These are phyloP conservation scores for Tolypocladium sp. DNA, from an alignment of 2,329 filamentous ascomycete genomes.

Conservation along the genomic window DNA sequence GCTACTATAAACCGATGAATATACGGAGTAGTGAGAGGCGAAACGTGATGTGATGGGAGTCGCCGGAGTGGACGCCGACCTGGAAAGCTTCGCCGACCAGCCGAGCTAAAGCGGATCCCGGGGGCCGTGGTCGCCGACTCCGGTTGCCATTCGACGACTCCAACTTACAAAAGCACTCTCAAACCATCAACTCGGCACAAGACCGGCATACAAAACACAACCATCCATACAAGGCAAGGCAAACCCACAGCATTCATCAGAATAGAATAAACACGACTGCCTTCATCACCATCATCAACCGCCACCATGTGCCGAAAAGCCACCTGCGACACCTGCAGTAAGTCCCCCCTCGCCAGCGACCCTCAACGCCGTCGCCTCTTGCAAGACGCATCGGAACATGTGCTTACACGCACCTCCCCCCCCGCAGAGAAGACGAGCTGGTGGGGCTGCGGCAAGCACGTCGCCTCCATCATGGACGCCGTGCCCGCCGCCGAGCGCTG, in stretches of 20 bases:
- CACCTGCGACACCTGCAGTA: constrained; percentile 54
- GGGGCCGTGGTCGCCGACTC: background rate
- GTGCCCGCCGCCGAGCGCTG: constrained; percentile 53
- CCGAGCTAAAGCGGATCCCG: background rate
- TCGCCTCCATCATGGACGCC: constrained; percentile 51
- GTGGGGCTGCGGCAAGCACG: constrained; percentile 57
- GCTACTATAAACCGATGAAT: too few species aligned
- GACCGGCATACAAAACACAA: background rate
- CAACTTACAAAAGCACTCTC: background rate
- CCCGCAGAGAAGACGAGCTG: constrained; percentile 48
- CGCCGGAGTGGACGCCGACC: background rate
- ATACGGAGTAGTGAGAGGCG: too few species aligned
- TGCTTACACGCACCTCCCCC: background rate
- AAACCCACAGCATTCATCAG: background rate
- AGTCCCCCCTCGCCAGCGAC: constrained; percentile 12
- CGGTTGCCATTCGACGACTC: background rate
- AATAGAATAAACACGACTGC: background rate
- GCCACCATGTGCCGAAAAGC: constrained; percentile 55
- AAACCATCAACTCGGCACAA: background rate
- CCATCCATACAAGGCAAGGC: background rate
- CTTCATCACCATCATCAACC: background rate
- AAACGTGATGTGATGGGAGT: background rate
- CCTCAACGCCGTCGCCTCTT: constrained; percentile 6
- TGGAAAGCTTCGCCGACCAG: background rate
- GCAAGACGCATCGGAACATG: background rate